Conservation (phyloP, 2,329 filamentous ascomycete species). For the Aureobasidium sp. region DNA sequence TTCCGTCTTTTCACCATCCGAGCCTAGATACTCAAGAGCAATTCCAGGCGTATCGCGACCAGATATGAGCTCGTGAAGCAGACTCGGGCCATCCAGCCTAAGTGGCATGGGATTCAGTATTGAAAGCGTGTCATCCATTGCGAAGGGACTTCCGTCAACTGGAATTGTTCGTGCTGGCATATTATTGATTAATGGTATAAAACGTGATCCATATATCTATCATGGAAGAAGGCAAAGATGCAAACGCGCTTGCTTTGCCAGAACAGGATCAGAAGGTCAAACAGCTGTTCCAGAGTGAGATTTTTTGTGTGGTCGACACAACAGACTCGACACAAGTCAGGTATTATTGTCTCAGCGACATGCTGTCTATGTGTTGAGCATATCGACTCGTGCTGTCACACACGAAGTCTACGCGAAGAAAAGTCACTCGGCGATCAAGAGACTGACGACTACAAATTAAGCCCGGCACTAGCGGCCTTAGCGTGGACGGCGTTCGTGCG, state of each 20-base stretch:
- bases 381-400: constrained; percentile 9
- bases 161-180: constrained; percentile 13
- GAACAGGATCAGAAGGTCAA: not conserved
- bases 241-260: not conserved
- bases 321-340: not conserved
- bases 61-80: constrained; percentile 59
- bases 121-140: constrained; percentile 35
- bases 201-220: not conserved
- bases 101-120: constrained; percentile 52
- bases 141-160: constrained; percentile 3
- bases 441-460: constrained; percentile 12
- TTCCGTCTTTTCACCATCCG: constrained; percentile 39
- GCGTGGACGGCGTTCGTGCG: constrained; percentile 1
- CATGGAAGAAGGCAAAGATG: not conserved
- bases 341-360: not conserved
- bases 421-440: constrained; percentile 1
- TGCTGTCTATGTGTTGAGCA: constrained; percentile 1
- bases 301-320: not conserved
- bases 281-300: not conserved
- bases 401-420: constrained; percentile 7
- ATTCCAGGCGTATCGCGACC: constrained; percentile 30
- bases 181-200: constrained; percentile 7
- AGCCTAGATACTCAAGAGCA: constrained; percentile 59
- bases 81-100: constrained; percentile 46
- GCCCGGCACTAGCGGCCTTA: constrained; percentile 10